Evolutionary conservation across 169 alveolate genomes (phyloP), one percentile per base, ranked within the genome.

Genomic region (Plasmodium adleri): DNA sequence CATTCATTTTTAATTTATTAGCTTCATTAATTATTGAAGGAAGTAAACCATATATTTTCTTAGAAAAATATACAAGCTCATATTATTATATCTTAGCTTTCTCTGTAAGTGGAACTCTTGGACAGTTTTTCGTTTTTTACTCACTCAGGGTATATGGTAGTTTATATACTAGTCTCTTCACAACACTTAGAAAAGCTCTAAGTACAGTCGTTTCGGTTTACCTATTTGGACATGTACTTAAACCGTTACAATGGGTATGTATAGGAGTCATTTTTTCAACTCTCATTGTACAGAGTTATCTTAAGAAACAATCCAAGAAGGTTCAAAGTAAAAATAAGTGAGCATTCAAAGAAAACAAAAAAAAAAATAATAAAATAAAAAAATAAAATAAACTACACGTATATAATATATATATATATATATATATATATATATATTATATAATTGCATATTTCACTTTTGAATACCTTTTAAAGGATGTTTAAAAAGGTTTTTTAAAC

Each of bases 131-230:
- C 88, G 95, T 96, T 49, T 96, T 95, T 39, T 93, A 93, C 62
- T 94, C 96, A 39, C 94, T 96, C 58, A 96, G 88, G 74, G 83
- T 90, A 63, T 96, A 95, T 71, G 98, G 98, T 9, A 95, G 97
- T 72, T 95, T 96, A 52, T 96, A 96, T 80, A 94, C 97, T 67
- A 94, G 97, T 43, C 68, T 96, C 71, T 95, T 96, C 64, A 96
- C 98, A 32, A 96, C 98, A 7, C 78, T 95, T 17, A 80, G 98
- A 74, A 96, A 96, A 78, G 95, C 96, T 17, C 86, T 94, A 39
- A 96, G 97, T 85, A 95, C 97, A n/a, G 74, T 96, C 62, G 90
- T 96, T 10, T 95, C 98, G 0, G 98, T 96, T 24, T 90, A 93
- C 76, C 32, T 92, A 15, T 96, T 96, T 92, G 95, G 96, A 7